Evolutionary conservation across 1,284 basidiomycete genomes (phyloP).

Genomic region (Mycosarcoma maydis): DNA sequence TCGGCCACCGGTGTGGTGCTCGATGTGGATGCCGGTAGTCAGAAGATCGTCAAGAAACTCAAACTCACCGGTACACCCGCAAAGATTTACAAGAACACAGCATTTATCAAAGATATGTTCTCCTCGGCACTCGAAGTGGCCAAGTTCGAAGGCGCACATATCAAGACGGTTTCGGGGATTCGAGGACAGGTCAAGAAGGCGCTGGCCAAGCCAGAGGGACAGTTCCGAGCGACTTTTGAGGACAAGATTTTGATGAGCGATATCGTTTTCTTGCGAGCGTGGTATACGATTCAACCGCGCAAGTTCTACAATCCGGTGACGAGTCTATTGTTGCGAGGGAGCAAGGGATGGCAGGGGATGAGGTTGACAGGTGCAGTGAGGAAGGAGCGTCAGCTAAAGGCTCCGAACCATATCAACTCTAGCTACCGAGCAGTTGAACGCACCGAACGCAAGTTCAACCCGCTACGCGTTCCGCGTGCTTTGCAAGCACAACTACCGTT

Average conservation of each 20-base stretch:
- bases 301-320: conserved; percentile 98
- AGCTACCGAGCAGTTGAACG: conserved; percentile 81
- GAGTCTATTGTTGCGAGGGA: conserved; percentile 73
- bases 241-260: conserved; percentile 97
- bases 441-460: conserved; percentile 83
- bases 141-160: conserved; percentile 96
- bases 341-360: conserved; percentile 75
- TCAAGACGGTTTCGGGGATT: conserved; percentile 94
- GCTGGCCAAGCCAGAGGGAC: conserved; percentile 89
- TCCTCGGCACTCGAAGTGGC: conserved; percentile 89
- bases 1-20: conserved; percentile 94
- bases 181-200: conserved; percentile 97
- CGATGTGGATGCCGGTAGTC: conserved; percentile 78
- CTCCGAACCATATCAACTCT: conserved; percentile 82
- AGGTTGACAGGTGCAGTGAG: conserved; percentile 92
- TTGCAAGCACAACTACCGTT: conserved; percentile 89
- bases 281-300: conserved; percentile 94
- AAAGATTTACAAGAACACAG: conserved; percentile 99
- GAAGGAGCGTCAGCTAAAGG: conserved; percentile 82
- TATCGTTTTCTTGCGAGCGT: conserved; percentile 92
- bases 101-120: conserved; percentile 99
- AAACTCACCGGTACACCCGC: conserved; percentile 94
- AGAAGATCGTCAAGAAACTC: conserved; percentile 97
- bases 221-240: conserved; percentile 95
- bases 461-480: conserved; percentile 86